A percentile compares a stretch with the other conserved stretches of the same genome.
These are phyloP conservation scores for Moelleriella libera DNA, from an alignment of 2,329 filamentous ascomycete species.

Conservation along the genomic window DNA sequence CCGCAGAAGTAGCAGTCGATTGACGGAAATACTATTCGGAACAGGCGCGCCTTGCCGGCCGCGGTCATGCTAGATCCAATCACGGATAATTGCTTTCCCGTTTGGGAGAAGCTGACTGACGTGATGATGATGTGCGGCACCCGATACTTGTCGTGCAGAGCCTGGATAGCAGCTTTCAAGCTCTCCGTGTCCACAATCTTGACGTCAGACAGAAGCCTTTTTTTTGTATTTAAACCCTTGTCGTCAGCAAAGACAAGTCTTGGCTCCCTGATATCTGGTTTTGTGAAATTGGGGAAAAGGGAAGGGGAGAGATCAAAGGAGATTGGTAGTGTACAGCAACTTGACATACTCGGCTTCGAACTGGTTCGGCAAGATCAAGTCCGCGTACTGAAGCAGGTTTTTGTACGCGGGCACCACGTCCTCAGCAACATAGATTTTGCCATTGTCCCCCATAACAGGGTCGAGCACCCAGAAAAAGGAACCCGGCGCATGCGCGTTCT, in stretches of 20 bases:
- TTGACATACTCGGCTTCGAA: conserved; percentile 79
- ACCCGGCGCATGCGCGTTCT: conserved; percentile 47
- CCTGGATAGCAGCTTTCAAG: conserved; percentile 59
- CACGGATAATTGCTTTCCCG: conserved; percentile 46
- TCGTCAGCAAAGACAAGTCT: too few species aligned
- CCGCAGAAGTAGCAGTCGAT: conserved; percentile 92
- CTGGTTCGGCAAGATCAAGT: conserved; percentile 89
- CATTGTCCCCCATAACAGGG: conserved; percentile 97
- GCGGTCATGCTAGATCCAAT: conserved; percentile 62
- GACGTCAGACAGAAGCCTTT: conserved; percentile 68
- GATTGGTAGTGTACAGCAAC: background rate
- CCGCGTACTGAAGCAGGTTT: conserved; percentile 61
- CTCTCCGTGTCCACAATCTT: conserved; percentile 64
- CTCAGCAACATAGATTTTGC: conserved; percentile 76
- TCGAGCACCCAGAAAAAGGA: conserved; percentile 96
- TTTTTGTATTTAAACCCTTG: background rate
- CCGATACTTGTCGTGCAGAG: conserved; percentile 60
- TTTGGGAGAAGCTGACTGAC: conserved; percentile 57
- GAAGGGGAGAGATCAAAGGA: background rate
- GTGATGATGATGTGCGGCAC: conserved; percentile 89
- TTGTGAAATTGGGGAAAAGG: background rate
- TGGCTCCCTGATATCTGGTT: too few species aligned
- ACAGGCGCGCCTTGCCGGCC: conserved; percentile 58
- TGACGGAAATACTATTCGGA: conserved; percentile 73
- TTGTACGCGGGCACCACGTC: conserved; percentile 90